Base-by-base conservation (phyloP, 1,139 yeast species). In the Lodderomyces margitis region DNA sequence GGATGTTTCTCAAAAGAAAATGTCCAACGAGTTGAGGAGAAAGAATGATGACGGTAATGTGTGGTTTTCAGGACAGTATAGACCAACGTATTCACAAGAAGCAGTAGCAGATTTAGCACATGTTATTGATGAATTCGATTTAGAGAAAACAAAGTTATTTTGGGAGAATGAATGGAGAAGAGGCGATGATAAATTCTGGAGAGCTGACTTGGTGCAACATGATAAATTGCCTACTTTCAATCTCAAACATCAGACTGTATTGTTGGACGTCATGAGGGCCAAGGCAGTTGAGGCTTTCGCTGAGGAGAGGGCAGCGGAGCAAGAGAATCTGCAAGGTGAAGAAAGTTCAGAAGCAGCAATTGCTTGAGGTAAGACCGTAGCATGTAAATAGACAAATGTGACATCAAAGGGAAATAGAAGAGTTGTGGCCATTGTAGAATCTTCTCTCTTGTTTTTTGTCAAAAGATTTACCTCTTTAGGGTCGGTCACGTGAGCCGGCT, bases 141-240 rank as follows among this genome's bases (percentile, higher is more conserved):
- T 78, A 51, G 66, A 63, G 39, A 56, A 60, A 43, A 74, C 84
- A 25, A 73, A 66, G 44, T 68, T 88, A 36, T 74, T 70, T 52
- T 89, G 97, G 97, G 96, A 87, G 54, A 80, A 80, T 53, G 70
- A 79, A 44, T 87, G 95, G 95, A 77, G 96, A 62, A 80, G 80
- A 66, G 96, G 97, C 36, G 88, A 80, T 38, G 81, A 75, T 43
- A 62, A 70, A 49, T 69, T 79, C 54, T 87, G 95, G 95, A 64
- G 76, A 48, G 41, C 48, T 2, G 74, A 73, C 31, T 61, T 77
- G 48, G 84, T 81, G 16, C 64, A 72, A 48, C 95, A 86, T 58
- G 73, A 70, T 9, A 64, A 66, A 39, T 64, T 86, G 52, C 88
- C 87, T 7, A 50, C 77, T 39, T 76, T 73, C 55, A 78, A 77